Base-by-base conservation (phyloP, 768 basidiomycete genomes). In the Gloeophyllum trabeum region DNA sequence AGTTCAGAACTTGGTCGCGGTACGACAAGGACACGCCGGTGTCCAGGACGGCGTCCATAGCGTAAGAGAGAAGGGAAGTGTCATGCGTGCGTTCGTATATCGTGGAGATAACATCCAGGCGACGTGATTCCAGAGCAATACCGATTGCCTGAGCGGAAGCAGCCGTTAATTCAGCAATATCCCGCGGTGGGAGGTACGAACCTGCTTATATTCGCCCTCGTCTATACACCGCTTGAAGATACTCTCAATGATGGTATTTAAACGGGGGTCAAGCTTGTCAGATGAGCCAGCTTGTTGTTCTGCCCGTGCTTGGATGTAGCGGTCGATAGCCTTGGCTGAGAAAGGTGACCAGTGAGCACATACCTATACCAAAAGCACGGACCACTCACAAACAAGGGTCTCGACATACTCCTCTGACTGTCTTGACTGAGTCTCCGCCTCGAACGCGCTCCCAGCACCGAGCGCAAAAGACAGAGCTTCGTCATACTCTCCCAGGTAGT, bases 391-490 rank as follows among this genome's bases (percentile, higher is more conserved):
- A 39, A 94, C 76, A 50, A 97, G 79, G 6, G 94, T 98, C 63
- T 97, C 92, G 6, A 90, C 76, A 60, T 88, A 99, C 64, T 97
- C 93, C 43, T 78, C 82, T 13, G 81, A 72, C 19, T 73, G 82
- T 44, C 65, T 57, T 13, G 63, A 67, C 52, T 72, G 73, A 48
- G 73, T 65, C 56, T 90, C 85, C 2, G 67, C 70, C 57, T 88
- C 81, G 55, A 98, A 97, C 57, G 86, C 82, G 58, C 64, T 69
- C 43, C 87, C 91, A 14, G 94, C 89, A 44, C 85, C 84, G 37
- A 99, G 77, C 18, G 96, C 96, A 55, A 97, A 97, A 10, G 88
- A 83, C 45, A 99, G 74, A 22, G 93, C 89, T 58, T 99, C 96
- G 54, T 93, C 90, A 52, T 94, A 87, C 59, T 90, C 88, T 49